Evolutionary conservation across 768 basidiomycete species (phyloP), one percentile per base, ranked within the genome.

Genomic region (Lentinula raphanica): DNA sequence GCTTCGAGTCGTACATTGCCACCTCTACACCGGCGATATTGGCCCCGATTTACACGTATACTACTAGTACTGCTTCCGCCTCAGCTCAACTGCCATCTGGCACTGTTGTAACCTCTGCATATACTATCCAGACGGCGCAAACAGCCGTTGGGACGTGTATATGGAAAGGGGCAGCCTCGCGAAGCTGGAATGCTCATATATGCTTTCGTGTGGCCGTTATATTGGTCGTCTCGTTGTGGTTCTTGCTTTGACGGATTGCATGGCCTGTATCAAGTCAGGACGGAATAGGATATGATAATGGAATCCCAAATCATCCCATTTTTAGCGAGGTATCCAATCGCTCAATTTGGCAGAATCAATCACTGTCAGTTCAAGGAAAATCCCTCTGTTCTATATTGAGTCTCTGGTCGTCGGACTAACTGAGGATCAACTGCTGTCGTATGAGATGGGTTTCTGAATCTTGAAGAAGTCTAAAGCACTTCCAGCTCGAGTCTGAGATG

Each of bases 1-100:
- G 60, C 48, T 61, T 54, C 27, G 60, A 61, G 36, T 29, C n/a
- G 5, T 61, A 59, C 57, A 15, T 38, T 9, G 51, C 58, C 12
- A 42, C 40, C 7, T 42, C 27, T 38, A 59, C 56, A 8, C 60
- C 60, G 17, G 17, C 53, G 12, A 58, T 61, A 9, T 28, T 61
- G 12, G 27, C 32, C 3, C 60, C 60, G 2, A 35, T 56, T 31
- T 56, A 58, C 35, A 56, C 46, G 13, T 59, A 40, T 44, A 54
- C 51, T 23, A 21, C 57, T 7, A 54, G 29, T 44, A 54, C 51
- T 23, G 31, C 57, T 7, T 36, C 48, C 4, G 57, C 28, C 21
- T 32, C 36, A 3, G 29, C 35, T n/a, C 40, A 12, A 19, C 27
- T 38, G 23, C 58, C 51, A 17, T 38, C 58, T n/a, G 58, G 49